phyloP scores from a whole-genome alignment of 2,329 filamentous ascomycete species.

The Aspergillus puulaauensis region DNA sequence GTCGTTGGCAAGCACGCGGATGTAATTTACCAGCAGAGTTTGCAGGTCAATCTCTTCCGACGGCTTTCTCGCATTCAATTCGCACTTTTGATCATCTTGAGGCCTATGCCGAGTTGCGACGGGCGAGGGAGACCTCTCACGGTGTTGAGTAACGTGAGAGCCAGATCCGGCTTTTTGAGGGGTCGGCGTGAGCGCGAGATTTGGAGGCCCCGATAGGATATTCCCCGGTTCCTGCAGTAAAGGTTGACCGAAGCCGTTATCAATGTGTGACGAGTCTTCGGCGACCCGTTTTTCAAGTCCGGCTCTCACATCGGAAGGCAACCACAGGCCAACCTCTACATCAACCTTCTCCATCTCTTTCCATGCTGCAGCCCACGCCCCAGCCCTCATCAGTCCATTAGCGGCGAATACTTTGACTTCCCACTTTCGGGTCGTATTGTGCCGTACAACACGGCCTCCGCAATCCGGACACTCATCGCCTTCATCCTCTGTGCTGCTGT shows the following conservation, averaged over 20 bases:
- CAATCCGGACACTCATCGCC: slow-evolving; percentile 53
- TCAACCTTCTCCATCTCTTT: slow-evolving; percentile 98
- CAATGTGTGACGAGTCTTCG: slow-evolving; percentile 35
- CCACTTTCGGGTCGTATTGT: slow-evolving; percentile 54
- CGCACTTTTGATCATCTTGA: slow-evolving; percentile 3
- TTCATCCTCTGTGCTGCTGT: slow-evolving; percentile 38
- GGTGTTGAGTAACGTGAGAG: neutral
- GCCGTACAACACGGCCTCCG: slow-evolving; percentile 46
- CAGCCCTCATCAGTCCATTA: slow-evolving; percentile 88
- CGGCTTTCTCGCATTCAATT: slow-evolving; percentile 3
- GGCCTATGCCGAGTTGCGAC: neutral
- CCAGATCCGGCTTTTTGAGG: neutral
- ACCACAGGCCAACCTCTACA: slow-evolving; percentile 78
- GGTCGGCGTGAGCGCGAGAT: neutral
- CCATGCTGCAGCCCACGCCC: slow-evolving; percentile 93
- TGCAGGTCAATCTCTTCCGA: slow-evolving; percentile 50
- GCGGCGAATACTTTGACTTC: slow-evolving; percentile 86
- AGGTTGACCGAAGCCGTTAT: slow-evolving; percentile 14
- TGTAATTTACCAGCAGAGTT: slow-evolving; percentile 54
- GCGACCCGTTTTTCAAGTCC: slow-evolving; percentile 47
- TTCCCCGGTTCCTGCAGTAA: slow-evolving; percentile 16
- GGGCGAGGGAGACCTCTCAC: neutral
- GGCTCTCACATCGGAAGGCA: slow-evolving; percentile 53
- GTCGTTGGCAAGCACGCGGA: slow-evolving; percentile 53
- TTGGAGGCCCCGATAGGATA: slow-evolving; percentile 12